Evolutionary conservation across 768 basidiomycete genomes (phyloP).

Genomic region (Royoungia palumana): DNA sequence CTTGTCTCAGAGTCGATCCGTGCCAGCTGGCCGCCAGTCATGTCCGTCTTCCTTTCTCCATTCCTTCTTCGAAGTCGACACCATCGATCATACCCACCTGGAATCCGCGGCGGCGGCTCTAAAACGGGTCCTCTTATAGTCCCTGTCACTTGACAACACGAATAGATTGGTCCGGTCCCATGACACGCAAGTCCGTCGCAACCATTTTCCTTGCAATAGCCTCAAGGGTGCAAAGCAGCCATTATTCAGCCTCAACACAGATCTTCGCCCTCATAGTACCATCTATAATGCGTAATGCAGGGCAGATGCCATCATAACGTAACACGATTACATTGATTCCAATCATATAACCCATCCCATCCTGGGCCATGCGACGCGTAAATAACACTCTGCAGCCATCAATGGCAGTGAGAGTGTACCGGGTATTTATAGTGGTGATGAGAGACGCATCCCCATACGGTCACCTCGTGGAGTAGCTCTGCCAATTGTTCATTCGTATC

Average conservation of each 20-base stretch:
- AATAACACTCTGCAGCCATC: constrained; percentile 9
- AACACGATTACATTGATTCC: constrained; percentile 18
- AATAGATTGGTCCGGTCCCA: neutral
- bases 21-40: constrained; percentile 11
- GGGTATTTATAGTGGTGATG: constrained; percentile 26
- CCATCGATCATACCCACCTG: neutral
- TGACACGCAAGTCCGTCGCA: neutral
- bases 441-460: constrained; percentile 16
- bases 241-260: constrained; percentile 1
- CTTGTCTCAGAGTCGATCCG: neutral
- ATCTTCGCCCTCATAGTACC: neutral
- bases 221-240: neutral
- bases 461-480: constrained; percentile 28
- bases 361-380: constrained; percentile 3
- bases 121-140: constrained; percentile 5
- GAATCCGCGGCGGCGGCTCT: constrained; percentile 9
- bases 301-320: constrained; percentile 14
- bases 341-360: constrained; percentile 6
- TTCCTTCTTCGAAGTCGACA: constrained; percentile 1
- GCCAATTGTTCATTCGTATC: neutral
- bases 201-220: neutral
- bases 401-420: constrained; percentile 20
- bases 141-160: constrained; percentile 4
- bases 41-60: constrained; percentile 13
- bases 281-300: constrained; percentile 9